Evolutionary conservation across 495 filamentous ascomycete species (phyloP).

Genomic region (Xylaria grammica): DNA sequence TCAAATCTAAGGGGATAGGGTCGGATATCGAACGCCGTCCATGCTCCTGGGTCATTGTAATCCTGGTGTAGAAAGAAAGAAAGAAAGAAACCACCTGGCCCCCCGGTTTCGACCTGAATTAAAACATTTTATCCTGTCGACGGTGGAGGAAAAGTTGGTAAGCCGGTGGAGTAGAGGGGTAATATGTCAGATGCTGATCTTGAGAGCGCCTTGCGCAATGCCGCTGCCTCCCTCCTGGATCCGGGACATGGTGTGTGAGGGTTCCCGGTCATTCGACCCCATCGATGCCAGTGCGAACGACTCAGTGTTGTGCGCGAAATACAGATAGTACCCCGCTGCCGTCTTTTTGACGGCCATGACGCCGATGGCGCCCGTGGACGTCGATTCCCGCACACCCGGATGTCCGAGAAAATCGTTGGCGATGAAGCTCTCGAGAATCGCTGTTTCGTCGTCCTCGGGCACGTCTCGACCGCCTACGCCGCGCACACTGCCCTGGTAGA

Average conservation of each 20-base stretch:
- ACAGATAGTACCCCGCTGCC: constrained; percentile 69
- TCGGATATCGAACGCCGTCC: constrained; percentile 4
- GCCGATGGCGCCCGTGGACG: constrained; percentile 78
- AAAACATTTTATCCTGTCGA: no score
- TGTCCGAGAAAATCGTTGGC: constrained; percentile 82
- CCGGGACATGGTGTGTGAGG: constrained; percentile 85
- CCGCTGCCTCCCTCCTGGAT: constrained; percentile 38
- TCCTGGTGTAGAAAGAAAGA: not conserved
- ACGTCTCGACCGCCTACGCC: constrained; percentile 61
- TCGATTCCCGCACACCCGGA: constrained; percentile 73
- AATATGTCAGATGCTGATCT: constrained; percentile 41
- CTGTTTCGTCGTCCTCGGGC: constrained; percentile 70
- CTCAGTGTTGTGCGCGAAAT: constrained; percentile 92
- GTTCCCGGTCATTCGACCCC: constrained; percentile 71
- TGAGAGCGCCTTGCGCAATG: constrained; percentile 57
- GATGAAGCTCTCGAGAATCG: constrained; percentile 73
- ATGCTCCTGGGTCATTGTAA: not conserved
- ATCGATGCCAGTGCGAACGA: constrained; percentile 91
- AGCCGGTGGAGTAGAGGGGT: no score
- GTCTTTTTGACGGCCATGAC: constrained; percentile 84
- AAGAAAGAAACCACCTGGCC: no score
- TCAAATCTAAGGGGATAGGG: not conserved
- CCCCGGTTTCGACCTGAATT: no score
- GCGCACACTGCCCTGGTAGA: constrained; percentile 70
- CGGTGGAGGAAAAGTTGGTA: no score